Conservation (phyloP, 805 yeast genomes). For the Helenozyma rhizophorensis region DNA sequence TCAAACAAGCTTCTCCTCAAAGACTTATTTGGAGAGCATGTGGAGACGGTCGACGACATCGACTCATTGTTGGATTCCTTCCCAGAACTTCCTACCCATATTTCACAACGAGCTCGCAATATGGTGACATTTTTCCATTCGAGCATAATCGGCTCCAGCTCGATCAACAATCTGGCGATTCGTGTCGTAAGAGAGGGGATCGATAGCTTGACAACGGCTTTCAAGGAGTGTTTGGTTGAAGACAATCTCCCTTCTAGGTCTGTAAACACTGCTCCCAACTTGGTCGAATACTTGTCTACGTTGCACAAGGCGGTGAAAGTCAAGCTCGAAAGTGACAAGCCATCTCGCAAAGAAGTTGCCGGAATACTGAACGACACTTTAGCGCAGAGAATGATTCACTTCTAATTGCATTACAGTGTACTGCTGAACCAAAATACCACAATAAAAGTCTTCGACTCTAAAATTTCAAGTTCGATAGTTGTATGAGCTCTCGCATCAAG, state of each 20-base stretch:
- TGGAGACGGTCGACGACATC: conserved; percentile 42
- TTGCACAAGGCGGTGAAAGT: conserved; percentile 62
- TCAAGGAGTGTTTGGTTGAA: conserved; percentile 65
- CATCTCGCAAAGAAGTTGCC: conserved; percentile 18
- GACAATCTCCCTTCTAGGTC: conserved; percentile 38
- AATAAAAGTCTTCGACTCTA: too few species aligned
- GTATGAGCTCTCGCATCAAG: conserved; percentile 12
- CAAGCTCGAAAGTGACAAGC: conserved; percentile 45
- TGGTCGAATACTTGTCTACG: conserved; percentile 61
- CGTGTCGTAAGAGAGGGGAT: conserved; percentile 60
- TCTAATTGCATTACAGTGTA: conserved; percentile 12
- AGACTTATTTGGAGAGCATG: conserved; percentile 66
- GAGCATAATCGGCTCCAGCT: conserved; percentile 23
- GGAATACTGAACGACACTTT: conserved; percentile 19
- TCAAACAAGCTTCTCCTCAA: conserved; percentile 62
- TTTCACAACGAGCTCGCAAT: conserved; percentile 64
- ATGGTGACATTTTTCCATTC: conserved; percentile 52
- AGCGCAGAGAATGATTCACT: conserved; percentile 38
- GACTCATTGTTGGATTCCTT: conserved; percentile 52
- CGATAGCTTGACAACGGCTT: conserved; percentile 52
- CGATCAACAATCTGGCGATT: conserved; percentile 38
- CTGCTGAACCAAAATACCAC: background rate
- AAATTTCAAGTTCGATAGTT: conserved; percentile 5
- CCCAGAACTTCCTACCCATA: conserved; percentile 66
- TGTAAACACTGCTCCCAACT: conserved; percentile 41